Evolutionary conservation across 306 rosid genomes (phyloP), one percentile per base, ranked within the genome.

Genomic region (Benincasa hispida): DNA sequence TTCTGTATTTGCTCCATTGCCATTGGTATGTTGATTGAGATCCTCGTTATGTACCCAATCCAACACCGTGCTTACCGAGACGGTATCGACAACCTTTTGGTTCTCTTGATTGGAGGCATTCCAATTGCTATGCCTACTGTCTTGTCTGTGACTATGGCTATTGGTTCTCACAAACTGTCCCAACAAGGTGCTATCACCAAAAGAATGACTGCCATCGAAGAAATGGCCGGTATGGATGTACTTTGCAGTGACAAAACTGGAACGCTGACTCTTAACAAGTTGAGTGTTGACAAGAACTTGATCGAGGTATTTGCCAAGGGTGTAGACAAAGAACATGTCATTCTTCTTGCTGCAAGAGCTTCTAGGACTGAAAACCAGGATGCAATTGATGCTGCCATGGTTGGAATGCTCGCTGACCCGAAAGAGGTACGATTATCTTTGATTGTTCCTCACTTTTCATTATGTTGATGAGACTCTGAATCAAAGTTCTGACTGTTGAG

Each of bases 41-140:
- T 94, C 73, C 13, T 94, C 77, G 99, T 94, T 78, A 94, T 94
- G 99, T 94, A 90, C 86, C 97, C 97, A 1, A 94, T 94, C 84
- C 99, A 94, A 84, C 87, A 86, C 70, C 94, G 99, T 51, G 73
- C 74, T 84, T 94, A 94, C 61, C 83, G 99, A 72, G 84, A 85
- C 8, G 99, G 99, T 79, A 94, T 94, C 77, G 91, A 94, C 89
- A 94, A 94, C 81, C 99, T 94, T 73, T 80, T 94, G 80, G 99
- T 94, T 51, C 99, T 94, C 79, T 89, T 94, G 87, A 94, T 94
- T 51, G 99, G 99, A 81, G 99, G 99, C 74, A 94, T 94, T 34
- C 99, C 99, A 67, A 94, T 94, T 82, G 99, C 99, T 73, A 94
- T 94, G 98, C 98, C 98, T 5, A 94, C 98, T 17, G 98, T 94